phyloP scores from a whole-genome alignment of 495 filamentous ascomycete species.

The Penicillium roqueforti region DNA sequence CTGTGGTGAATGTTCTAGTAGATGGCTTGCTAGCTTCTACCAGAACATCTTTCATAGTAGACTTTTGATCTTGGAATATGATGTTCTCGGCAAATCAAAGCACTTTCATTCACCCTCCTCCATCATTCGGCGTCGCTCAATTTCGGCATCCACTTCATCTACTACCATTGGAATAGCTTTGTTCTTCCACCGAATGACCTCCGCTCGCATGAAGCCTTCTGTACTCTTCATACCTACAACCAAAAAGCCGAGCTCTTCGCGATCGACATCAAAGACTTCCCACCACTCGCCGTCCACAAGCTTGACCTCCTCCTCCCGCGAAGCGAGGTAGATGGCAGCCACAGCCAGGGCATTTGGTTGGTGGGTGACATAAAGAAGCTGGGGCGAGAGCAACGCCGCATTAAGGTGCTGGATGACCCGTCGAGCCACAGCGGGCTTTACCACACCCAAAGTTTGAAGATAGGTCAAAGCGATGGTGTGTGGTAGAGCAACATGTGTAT shows the following conservation, averaged over 20 bases:
- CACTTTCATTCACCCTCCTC: slow-evolving; percentile 44
- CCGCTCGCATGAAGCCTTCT: slow-evolving; percentile 60
- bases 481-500: slow-evolving; percentile 77
- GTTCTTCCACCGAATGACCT: slow-evolving; percentile 47
- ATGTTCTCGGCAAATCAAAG: neutral
- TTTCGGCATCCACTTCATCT: slow-evolving; percentile 55
- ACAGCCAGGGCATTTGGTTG: slow-evolving; percentile 83
- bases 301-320: slow-evolving; percentile 71
- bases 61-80: neutral
- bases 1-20: neutral
- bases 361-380: slow-evolving; percentile 85
- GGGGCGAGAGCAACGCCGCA: slow-evolving; percentile 75
- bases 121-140: slow-evolving; percentile 56
- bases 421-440: slow-evolving; percentile 49
- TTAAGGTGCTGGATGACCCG: slow-evolving; percentile 75
- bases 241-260: slow-evolving; percentile 91
- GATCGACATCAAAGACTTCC: slow-evolving; percentile 96
- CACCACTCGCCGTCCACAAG: slow-evolving; percentile 86
- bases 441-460: slow-evolving; percentile 74
- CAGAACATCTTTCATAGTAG: neutral
- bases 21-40: neutral
- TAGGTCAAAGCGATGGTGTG: slow-evolving; percentile 90
- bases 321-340: slow-evolving; percentile 82
- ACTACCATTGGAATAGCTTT: slow-evolving; percentile 40
- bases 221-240: slow-evolving; percentile 83